Base-by-base conservation (phyloP, 805 yeast species). In the Wickerhamomyces chambardii region DNA sequence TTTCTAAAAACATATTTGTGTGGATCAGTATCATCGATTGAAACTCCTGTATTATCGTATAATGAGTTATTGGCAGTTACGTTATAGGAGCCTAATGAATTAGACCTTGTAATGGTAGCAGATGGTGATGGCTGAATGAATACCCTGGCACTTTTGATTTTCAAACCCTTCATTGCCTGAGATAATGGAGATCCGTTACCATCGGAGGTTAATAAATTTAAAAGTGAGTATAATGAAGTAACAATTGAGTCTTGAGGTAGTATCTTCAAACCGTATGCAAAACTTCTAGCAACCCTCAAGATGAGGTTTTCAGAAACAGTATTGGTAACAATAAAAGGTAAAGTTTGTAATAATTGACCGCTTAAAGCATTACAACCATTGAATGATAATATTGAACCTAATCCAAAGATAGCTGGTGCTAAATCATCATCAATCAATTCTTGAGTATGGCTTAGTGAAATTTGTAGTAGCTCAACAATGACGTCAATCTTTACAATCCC, bases 221-320 rank as follows among this genome's bases (percentile, higher is more conserved):
- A 75, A 43, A 90, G 66, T 0, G 94, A 78, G 58, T 92, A 92
- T 34, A 92, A 76, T 1, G 90, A 73, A 7, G 95, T 79, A 8
- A 87, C 84, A 17, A 83, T 78, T 2, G 84, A 75, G 51, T 87
- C 96, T 50, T 86, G 90, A 15, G 87, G 74, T 35, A 83, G 63
- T 8, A 75, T 72, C 37, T 70, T 73, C 44, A 84, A 63, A 4
- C 89, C 86, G 33, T 70, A 55, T 1, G 89, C 82, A 28, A 87
- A 72, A 27, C 73, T 60, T 36, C 59, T 56, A 1, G 92, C 70
- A 2, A 79, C 68, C 6, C 63, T 58, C 31, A 62, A 53, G 28
- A 86, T 78, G 30, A 72, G 61, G 0, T 51, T 55, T 4, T 63
- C 44, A 7, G 64, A 48, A 35, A 82, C 65, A 14, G 44, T 28